Evolutionary conservation across 345 rosid species (phyloP), one percentile per base, ranked within the genome.

Genomic region (Chamaenerion angustifolium): DNA sequence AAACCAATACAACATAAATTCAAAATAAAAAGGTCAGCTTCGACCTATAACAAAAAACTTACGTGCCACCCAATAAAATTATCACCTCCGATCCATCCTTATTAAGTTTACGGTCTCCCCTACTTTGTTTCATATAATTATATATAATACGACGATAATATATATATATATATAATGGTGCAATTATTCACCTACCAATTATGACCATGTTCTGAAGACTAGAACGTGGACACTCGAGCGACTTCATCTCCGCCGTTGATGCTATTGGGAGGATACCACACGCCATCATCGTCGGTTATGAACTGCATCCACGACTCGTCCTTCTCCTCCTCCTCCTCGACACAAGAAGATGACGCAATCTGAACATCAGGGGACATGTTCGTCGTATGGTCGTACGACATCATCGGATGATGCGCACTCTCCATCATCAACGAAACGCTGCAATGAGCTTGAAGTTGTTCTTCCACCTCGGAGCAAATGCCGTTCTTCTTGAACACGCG

Each of bases 251-350:
- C 51, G 1, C 21, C 68, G 62, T 46, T 41, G 46, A 64, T 45
- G 27, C 49, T 46, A 54, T 56, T 72, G 10, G 90, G 72, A 11
- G 87, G 79, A 12, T 77, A 74, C 95, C 94, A 86, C 1, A 89
- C 45, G 2, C 17, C 57, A 43, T 54, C 79, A 40, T 86, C 98
- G 46, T 90, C 96, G 1, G 95, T 83, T 70, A 92, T 92, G 70
- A 92, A 92, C 40, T 87, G 93, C 98, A 92, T 92, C 98, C 98
- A 92, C 4, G 96, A 92, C 40, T 87, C 95, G 42, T 92, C 98
- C 71, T 82, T 92, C 37, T 83, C 96, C 51, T 81, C 88, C 50
- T 81, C 88, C 45, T 78, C 95, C 11, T 65, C 62, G 43, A 74
- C 10, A 43, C 58, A 53, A 6, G 46, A 69, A 6, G 72, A 71